Evolutionary conservation across 805 yeast genomes (phyloP), one percentile per base, ranked within the genome.

Genomic region (Blastobotrys parvus): DNA sequence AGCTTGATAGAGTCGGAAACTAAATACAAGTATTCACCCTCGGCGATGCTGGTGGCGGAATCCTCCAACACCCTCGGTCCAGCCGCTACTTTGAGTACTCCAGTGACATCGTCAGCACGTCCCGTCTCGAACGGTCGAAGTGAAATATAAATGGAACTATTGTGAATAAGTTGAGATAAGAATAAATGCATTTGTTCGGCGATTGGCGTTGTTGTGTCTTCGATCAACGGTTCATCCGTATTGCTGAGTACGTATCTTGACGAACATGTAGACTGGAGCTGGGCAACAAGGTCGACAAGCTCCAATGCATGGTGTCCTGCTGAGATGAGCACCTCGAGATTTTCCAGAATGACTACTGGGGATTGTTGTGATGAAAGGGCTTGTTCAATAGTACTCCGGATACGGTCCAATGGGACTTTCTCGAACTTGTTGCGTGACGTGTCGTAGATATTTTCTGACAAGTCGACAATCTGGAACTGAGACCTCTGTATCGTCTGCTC

Each of bases 91-190:
- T 74, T 67, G 33, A 87, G 56, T 3, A 80, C 69, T 1, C 95
- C 95, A 0, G 94, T 81, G 2, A 84, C 74, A 57, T 87, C 95
- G 36, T 74, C 75, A 0, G 95, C 94, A 52, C 86, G 69, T 0
- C 95, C 95, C 0, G 95, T 85, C 2, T 74, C 68, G 46, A 87
- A 63, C 1, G 94, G 88, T 52, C 75, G 72, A 29, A 86, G 56
- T 17, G 71, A 67, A n/a, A 86, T 50, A 32, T 77, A 67, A 34
- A 77, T 47, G 25, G 69, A 66, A 0, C 84, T 66, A 44, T 72
- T 69, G 51, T 78, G 77, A 17, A 72, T 57, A 18, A 77, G 47
- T 44, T 70, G 71, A 2, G 66, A 59, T 19, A 75, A 55, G 49
- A 78, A 72, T 31, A 72, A 74, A 0, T 75, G 58, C 16, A 68